A percentile compares a stretch with the other conserved stretches of the same genome.
These are phyloP conservation scores for Cynanchum wilfordii DNA, from an alignment of 257 asterid species.

Conservation along the genomic window DNA sequence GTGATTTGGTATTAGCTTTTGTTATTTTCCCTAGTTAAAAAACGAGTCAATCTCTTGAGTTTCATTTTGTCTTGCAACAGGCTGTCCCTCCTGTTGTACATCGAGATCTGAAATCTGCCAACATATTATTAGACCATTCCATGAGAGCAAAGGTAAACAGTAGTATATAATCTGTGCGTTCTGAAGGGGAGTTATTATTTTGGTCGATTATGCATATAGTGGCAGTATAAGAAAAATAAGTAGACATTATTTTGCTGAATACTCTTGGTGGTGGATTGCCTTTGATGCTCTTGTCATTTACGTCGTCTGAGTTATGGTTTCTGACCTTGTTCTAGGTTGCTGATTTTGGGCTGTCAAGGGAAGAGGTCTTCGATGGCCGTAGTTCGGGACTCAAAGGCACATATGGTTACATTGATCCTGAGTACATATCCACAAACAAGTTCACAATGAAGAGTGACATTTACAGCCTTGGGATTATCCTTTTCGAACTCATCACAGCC, in stretches of 20 bases:
- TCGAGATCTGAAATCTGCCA: conserved; percentile 85
- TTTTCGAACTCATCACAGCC: conserved; percentile 95
- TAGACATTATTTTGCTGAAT: neutral
- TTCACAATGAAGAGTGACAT: conserved; percentile 88
- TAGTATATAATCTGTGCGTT: neutral
- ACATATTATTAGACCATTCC: conserved; percentile 67
- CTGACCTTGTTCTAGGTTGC: conserved; percentile 62
- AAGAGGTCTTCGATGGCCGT: conserved; percentile 65
- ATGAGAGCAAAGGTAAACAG: conserved; percentile 82
- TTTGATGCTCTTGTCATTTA: conserved; percentile 1
- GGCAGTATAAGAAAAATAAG: neutral
- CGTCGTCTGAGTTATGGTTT: neutral
- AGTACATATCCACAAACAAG: conserved; percentile 71
- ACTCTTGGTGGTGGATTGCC: neutral
- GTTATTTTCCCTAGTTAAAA: conserved; percentile 10
- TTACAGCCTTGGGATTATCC: conserved; percentile 88
- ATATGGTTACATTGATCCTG: conserved; percentile 88
- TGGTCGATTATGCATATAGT: neutral
- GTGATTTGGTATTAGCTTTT: conserved; percentile 2
- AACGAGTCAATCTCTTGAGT: conserved; percentile 4
- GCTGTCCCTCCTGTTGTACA: conserved; percentile 95
- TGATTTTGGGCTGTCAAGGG: conserved; percentile 97
- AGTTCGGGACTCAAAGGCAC: conserved; percentile 96
- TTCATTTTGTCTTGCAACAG: conserved; percentile 40
- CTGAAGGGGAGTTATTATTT: neutral